Conservation (phyloP, 176 grass and related monocot genomes). For the Puccinellia tenuiflora region DNA sequence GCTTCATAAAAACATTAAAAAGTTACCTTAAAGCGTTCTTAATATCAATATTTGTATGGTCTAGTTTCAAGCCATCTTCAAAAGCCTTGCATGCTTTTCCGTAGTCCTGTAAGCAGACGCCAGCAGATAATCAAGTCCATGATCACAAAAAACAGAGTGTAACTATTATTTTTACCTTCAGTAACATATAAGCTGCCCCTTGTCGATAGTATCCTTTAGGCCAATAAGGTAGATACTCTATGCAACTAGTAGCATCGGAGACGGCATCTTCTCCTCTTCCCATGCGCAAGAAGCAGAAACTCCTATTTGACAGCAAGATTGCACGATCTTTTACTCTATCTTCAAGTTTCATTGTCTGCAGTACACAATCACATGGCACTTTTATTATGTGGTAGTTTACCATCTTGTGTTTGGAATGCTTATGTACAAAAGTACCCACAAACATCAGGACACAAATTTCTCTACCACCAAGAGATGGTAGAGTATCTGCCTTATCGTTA, state of each 20-base stretch:
- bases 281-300: not conserved
- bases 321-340: not conserved
- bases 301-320: not conserved
- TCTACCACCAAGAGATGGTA: not conserved
- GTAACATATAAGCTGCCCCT: constrained; percentile 1
- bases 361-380: not conserved
- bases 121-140: not conserved
- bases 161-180: not conserved
- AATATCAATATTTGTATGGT: not conserved
- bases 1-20: not conserved
- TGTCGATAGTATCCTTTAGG: not conserved
- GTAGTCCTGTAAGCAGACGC: not conserved
- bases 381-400: not conserved
- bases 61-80: constrained; percentile 10
- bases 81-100: not conserved
- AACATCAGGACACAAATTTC: not conserved
- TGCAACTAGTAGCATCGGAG: not conserved
- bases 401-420: not conserved
- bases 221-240: not conserved
- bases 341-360: not conserved
- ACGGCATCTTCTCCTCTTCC: not conserved
- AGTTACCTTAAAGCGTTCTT: not conserved
- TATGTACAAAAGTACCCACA: not conserved
- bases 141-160: not conserved
- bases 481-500: not conserved